Evolutionary conservation across 768 basidiomycete species (phyloP).

Genomic region (Scleroderma citrinum): DNA sequence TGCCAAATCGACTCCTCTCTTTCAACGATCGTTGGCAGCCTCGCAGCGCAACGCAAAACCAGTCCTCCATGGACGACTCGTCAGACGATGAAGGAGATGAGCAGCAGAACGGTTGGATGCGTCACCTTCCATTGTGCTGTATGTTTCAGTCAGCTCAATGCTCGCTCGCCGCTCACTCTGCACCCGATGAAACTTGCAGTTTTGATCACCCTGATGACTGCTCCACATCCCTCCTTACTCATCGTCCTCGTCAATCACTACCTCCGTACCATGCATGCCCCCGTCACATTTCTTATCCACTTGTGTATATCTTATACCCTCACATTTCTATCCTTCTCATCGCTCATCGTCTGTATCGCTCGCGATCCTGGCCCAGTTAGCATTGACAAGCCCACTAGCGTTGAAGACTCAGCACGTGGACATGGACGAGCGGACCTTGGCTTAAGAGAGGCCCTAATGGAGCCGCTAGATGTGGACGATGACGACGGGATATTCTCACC

Average conservation of each 20-base stretch:
- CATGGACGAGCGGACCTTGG: slow-evolving; percentile 38
- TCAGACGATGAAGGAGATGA: slow-evolving; percentile 30
- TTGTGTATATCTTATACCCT: slow-evolving; percentile 56
- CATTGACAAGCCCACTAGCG: slow-evolving; percentile 13
- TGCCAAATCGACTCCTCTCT: neutral
- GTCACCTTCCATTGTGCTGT: slow-evolving; percentile 56
- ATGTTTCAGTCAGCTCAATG: slow-evolving; percentile 14
- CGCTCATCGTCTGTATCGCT: slow-evolving; percentile 64
- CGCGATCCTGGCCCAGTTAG: slow-evolving; percentile 70
- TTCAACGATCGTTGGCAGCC: neutral
- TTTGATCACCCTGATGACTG: slow-evolving; percentile 51
- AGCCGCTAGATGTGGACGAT: slow-evolving; percentile 31
- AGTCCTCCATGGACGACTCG: neutral
- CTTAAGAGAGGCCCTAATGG: slow-evolving; percentile 57
- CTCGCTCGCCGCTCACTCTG: neutral
- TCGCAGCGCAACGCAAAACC: neutral
- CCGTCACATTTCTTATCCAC: slow-evolving; percentile 46
- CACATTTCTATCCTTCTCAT: slow-evolving; percentile 63
- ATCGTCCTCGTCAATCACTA: slow-evolving; percentile 65
- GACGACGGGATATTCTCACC: slow-evolving; percentile 49
- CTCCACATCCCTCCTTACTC: slow-evolving; percentile 71
- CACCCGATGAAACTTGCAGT: slow-evolving; percentile 24
- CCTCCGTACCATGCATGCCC: slow-evolving; percentile 45
- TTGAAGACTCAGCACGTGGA: slow-evolving; percentile 20
- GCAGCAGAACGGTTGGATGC: slow-evolving; percentile 45